Base-by-base conservation (phyloP, 2,329 filamentous ascomycete species). In the Aspergillus japonicus region DNA sequence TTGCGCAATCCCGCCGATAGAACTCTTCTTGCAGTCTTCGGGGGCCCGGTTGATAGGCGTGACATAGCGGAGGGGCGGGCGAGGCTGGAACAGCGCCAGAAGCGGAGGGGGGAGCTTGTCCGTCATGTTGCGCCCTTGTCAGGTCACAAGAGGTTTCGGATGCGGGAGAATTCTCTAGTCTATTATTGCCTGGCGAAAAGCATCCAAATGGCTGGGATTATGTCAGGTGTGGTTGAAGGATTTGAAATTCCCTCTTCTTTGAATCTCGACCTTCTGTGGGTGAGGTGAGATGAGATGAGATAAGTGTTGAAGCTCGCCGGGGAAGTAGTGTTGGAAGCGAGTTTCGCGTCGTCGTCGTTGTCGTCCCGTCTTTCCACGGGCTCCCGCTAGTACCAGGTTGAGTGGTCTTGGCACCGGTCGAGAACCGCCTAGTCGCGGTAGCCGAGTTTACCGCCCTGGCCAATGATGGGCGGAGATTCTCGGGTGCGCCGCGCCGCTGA, bases 81-180 rank as follows among this genome's bases (percentile, higher is more conserved):
- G 91, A 74, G 95, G 91, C 79, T 94, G 91, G 81, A 99, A 99
- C 68, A 98, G 91, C 78, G 91, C 90, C 70, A 98, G 85, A 61
- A 98, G 85, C 75, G 96, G 94, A 58, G 90, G 91, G 60, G 95
- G 94, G 21, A 99, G 89, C 79, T 96, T 95, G 83, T 97, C 94
- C 54, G 95, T 98, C 95, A 98, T 99, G 63, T 69, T 81, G 69
- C 56, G 50, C 47, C 60, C 62, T 65, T 54, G 26, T 55, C 44
- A 48, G 24, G 6, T 31, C 42, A 33, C 29, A 44, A 47, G 12
- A 24, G n/a, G 49, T 42, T 31, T 49, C 50, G 31, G 35, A 19
- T 64, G 63, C 63, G 66, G 51, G 55, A 58, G 63, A 50, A 48
- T 21, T 44, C 39, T 44, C 16, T 44, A 44, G n/a, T 7, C 39